phyloP scores from a whole-genome alignment of 1,284 basidiomycete species.

The Boletus semigastroideus region DNA sequence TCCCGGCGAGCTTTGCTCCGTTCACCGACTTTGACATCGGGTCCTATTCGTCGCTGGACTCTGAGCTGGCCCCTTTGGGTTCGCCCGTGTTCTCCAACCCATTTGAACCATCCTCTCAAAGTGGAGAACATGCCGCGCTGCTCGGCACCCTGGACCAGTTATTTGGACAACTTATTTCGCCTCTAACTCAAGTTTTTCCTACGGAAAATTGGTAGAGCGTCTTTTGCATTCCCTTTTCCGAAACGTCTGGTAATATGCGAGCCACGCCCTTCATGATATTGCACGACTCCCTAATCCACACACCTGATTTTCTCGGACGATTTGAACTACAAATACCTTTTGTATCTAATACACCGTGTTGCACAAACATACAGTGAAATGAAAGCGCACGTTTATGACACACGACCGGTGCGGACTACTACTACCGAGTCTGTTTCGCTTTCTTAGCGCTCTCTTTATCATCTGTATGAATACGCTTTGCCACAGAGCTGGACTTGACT shows the following conservation, averaged over 20 bases:
- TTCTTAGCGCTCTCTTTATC: constrained; percentile 44
- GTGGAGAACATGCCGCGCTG: constrained; percentile 8
- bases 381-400: constrained; percentile 6
- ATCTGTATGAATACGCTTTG: constrained; percentile 25
- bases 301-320: constrained; percentile 7
- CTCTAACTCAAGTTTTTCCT: constrained; percentile 15
- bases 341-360: constrained; percentile 18
- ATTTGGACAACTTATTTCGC: constrained; percentile 30
- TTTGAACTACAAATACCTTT: constrained; percentile 4
- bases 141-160: constrained; percentile 30
- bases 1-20: constrained; percentile 4
- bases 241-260: neutral
- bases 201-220: constrained; percentile 17
- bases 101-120: constrained; percentile 21
- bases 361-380: constrained; percentile 3
- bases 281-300: neutral
- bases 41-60: constrained; percentile 6
- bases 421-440: constrained; percentile 37
- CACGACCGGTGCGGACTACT: neutral
- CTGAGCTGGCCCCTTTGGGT: constrained; percentile 10
- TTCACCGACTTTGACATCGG: constrained; percentile 11
- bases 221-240: neutral
- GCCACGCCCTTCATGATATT: neutral
- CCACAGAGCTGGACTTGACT: constrained; percentile 20
- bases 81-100: constrained; percentile 35